Conservation (phyloP, 129 eudicot species). For the sunflower (Helianthus annuus) region HanXRQr2.0-SUNRISE NC_035447.2:62184045-62184544, state of each 20-base stretch:
- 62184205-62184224: no score
- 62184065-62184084: no score
- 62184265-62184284: slow-evolving; percentile 4
- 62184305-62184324: not conserved
- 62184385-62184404: slow-evolving; percentile 14
- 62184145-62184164: no score
- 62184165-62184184: no score
- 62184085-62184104: no score
- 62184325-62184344: slow-evolving; percentile 30
- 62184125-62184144: no score
- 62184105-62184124: no score
- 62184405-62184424: slow-evolving; percentile 16
- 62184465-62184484: slow-evolving; percentile 15
- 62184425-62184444: slow-evolving; percentile 6
- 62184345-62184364: slow-evolving; percentile 17
- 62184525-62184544: slow-evolving; percentile 24
- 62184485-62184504: slow-evolving; percentile 15
- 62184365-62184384: slow-evolving; percentile 22
- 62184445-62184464: slow-evolving; percentile 28
- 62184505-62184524: slow-evolving; percentile 23
- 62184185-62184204: no score
- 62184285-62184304: slow-evolving; percentile 7
- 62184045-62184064: no score
- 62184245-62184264: not conserved
- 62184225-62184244: no score